phyloP scores from a whole-genome alignment of 306 rosid genomes.

The Hylodesmum podocarpum region DNA sequence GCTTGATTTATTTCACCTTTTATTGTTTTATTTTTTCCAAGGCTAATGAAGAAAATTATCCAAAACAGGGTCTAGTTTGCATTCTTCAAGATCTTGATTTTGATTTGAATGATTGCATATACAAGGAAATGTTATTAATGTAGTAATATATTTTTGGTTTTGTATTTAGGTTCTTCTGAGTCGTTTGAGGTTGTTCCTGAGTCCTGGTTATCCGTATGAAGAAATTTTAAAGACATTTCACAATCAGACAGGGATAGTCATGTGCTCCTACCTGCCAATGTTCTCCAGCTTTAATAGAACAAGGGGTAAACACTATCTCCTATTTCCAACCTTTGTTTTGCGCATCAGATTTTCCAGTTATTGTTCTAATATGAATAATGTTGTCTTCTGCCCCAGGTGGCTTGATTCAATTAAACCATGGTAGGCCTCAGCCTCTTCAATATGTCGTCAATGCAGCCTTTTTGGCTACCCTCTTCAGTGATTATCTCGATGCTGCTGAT shows the following conservation, averaged over 20 bases:
- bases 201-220: slow-evolving; percentile 89
- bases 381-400: slow-evolving; percentile 50
- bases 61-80: too few species aligned
- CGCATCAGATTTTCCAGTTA: neutral
- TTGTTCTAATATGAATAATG: neutral
- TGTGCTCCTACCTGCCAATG: slow-evolving; percentile 81
- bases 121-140: neutral
- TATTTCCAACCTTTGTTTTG: neutral
- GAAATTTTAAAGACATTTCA: slow-evolving; percentile 76
- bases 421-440: slow-evolving; percentile 86
- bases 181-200: slow-evolving; percentile 77
- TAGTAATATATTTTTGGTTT: slow-evolving; percentile 14
- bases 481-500: slow-evolving; percentile 85
- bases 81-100: too few species aligned
- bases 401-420: slow-evolving; percentile 76
- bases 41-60: too few species aligned
- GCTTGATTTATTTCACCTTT: too few species aligned
- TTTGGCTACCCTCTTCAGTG: slow-evolving; percentile 71
- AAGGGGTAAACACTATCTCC: slow-evolving; percentile 44
- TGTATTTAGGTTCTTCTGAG: slow-evolving; percentile 71
- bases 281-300: slow-evolving; percentile 78
- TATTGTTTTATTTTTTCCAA: too few species aligned
- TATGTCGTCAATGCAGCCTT: slow-evolving; percentile 85
- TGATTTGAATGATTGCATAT: neutral
- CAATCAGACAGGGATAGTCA: slow-evolving; percentile 73